Base-by-base conservation (phyloP, 257 asterid genomes). In the Parsonsia alboflavescens region DNA sequence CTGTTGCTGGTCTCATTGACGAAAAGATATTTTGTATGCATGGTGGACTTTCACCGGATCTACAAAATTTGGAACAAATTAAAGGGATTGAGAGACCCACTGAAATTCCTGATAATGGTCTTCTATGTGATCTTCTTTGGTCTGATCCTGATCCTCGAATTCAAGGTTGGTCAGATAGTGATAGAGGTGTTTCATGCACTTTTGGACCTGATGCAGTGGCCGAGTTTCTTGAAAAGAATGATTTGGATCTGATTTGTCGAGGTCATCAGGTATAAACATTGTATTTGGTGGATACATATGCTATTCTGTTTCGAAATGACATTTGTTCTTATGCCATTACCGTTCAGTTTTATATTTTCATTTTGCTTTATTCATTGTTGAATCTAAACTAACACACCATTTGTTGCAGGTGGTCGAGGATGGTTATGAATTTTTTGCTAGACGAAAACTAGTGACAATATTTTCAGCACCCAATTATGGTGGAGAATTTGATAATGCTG, bases 381-480 rank as follows among this genome's bases (percentile, higher is more conserved):
- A 24, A 58, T 11, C 21, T 8, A 54, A 68, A n/a, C 22, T 72
- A 72, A 42, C 24, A 1, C 70, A 6, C 46, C 9, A 46, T 42
- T 17, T 67, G 67, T 53, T 70, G 72, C 69, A 91, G 97, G 97
- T 91, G 1, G 97, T 91, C 77, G 97, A 91, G 82, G 97, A 91
- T 82, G 97, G 97, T 16, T 91, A 89, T 21, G 97, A 91, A 83
- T 91, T 91, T 86, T 91, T 91, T 70, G 96, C 96, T 45, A 87
- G 86, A 65, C 82, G 96, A 79, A 82, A 89, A 80, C 83, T 89
- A 48, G 91, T 88, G 54, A 91, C 90, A 5, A 79, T 90, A 75
- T 89, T 89, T 67, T 89, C 95, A 6, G 93, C 95, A 76, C 97
- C 97, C 16, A 90, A 90, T 77, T 90, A 90, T 21, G 91, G 95